phyloP scores from a whole-genome alignment of 1,284 basidiomycete genomes.

The Farysia itapuensis region DNA sequence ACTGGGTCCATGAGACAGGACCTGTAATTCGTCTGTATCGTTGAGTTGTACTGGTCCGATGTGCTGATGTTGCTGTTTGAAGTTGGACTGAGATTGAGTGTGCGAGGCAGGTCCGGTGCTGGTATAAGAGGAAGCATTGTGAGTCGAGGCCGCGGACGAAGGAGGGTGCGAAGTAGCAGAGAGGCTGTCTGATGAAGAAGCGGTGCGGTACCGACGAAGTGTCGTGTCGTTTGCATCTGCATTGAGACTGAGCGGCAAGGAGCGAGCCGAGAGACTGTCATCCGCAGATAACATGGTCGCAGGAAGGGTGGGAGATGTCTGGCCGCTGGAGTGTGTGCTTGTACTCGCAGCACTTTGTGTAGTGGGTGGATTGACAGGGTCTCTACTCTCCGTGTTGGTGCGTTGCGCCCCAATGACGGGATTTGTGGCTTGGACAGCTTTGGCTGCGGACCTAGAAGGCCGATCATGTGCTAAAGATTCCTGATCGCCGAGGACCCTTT shows the following conservation, averaged over 20 bases:
- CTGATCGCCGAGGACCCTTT: conserved; percentile 53
- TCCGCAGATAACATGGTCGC: background rate
- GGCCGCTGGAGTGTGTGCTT: conserved; percentile 21
- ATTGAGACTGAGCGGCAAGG: conserved; percentile 5
- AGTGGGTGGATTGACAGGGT: conserved; percentile 9
- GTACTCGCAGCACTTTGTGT: background rate
- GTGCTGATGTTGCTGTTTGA: conserved; percentile 11
- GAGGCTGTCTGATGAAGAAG: conserved; percentile 26
- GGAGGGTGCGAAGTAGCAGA: conserved; percentile 26
- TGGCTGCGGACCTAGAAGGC: conserved; percentile 12
- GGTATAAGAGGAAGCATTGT: conserved; percentile 24
- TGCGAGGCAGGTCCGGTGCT: conserved; percentile 18
- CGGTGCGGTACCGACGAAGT: conserved; percentile 24
- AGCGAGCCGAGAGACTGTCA: conserved; percentile 4
- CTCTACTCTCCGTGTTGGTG: conserved; percentile 1
- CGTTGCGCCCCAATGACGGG: conserved; percentile 22
- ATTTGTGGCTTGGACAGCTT: conserved; percentile 12
- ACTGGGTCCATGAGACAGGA: conserved; percentile 19
- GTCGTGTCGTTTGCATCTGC: conserved; percentile 8
- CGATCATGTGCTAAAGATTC: conserved; percentile 25
- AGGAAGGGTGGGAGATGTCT: conserved; percentile 15
- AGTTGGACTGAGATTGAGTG: no score
- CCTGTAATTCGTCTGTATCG: conserved; percentile 17
- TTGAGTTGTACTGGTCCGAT: conserved; percentile 17
- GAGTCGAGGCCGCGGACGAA: conserved; percentile 23